Conservation (phyloP, 176 grass and related monocot genomes). For the Canna indica region DNA sequence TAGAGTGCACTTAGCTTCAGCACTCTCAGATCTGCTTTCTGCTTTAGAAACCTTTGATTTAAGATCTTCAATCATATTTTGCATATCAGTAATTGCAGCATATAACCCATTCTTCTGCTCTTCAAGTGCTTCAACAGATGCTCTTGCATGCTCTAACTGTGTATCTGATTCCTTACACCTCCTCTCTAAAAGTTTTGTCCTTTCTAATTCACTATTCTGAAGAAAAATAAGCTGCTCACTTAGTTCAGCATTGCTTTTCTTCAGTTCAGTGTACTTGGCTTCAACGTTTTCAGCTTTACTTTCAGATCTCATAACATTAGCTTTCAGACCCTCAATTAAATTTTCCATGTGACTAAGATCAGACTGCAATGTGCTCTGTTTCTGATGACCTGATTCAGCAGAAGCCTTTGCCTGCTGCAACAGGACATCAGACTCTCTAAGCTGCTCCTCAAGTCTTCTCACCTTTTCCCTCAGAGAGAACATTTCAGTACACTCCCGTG, state of each 20-base stretch:
- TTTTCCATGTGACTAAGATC: constrained; percentile 36
- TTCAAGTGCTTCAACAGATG: constrained; percentile 54
- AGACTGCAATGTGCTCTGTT: constrained; percentile 31
- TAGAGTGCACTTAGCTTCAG: constrained; percentile 63
- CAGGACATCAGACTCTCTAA: constrained; percentile 31
- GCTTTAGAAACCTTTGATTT: constrained; percentile 63
- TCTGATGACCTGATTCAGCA: constrained; percentile 30
- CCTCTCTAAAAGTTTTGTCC: constrained; percentile 43
- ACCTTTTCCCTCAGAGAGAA: constrained; percentile 27
- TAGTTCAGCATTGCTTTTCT: constrained; percentile 45
- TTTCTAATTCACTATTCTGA: constrained; percentile 37
- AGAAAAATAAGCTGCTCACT: constrained; percentile 33
- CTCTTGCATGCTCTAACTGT: constrained; percentile 74
- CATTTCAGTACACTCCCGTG: not conserved
- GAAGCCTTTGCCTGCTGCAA: constrained; percentile 29
- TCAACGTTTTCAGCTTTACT: constrained; percentile 57
- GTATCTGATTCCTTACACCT: constrained; percentile 51
- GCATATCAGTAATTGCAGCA: constrained; percentile 67
- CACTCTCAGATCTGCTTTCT: constrained; percentile 57
- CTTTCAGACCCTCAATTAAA: constrained; percentile 39
- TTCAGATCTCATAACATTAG: constrained; percentile 48
- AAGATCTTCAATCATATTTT: constrained; percentile 68
- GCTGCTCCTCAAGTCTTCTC: constrained; percentile 31
- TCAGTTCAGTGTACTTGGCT: constrained; percentile 45
- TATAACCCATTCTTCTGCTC: constrained; percentile 66